Base-by-base conservation (phyloP, 495 filamentous ascomycete genomes). In the Poronia punctata region DNA sequence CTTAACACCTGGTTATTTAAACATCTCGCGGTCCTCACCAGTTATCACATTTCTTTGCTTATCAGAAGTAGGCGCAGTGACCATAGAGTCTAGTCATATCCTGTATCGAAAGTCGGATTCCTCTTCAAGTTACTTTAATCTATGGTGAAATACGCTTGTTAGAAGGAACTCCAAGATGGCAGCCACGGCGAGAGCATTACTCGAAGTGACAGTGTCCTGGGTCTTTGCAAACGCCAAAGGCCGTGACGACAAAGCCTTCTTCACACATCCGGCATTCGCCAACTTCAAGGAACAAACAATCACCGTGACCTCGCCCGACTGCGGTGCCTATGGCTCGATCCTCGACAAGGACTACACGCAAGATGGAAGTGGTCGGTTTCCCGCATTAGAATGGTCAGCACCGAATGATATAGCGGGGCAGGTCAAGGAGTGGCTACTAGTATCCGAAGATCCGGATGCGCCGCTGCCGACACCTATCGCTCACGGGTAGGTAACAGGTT, bases 381-480 rank as follows among this genome's bases (percentile, higher is more conserved):
- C 70, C 8, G 49, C 56, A 1, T 40, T 76, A 26, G 58, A 46
- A 12, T 75, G 67, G 71, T 47, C 44, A 11, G 54, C 34, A n/a
- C 47, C 50, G 15, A 33, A 45, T 10, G 38, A 46, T 12, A 53
- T 65, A n/a, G 46, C 51, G 2, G 39, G 47, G 15, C 36, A 60
- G 5, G 62, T 67, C 4, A 63, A 63, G 31, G 53, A 76, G 45
- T 76, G 67, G 49, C 48, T 76, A 3, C 40, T 78, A 5, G 45
- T 74, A 21, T 59, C 61, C 24, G 68, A 75, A 45, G 71, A 78
- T 33, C 67, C 71, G 0, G 71, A 78, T 47, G 65, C 66, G 12
- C 68, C 73, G 1, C 24, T 74, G 29, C 61, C 67, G 3, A 61
- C 45, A 14, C 65, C 71, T 4, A 62, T 67, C 22, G 53, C 66